Conservation (phyloP, 192 early-diverging fungal species). For the Geranomyces michiganensis region DNA sequence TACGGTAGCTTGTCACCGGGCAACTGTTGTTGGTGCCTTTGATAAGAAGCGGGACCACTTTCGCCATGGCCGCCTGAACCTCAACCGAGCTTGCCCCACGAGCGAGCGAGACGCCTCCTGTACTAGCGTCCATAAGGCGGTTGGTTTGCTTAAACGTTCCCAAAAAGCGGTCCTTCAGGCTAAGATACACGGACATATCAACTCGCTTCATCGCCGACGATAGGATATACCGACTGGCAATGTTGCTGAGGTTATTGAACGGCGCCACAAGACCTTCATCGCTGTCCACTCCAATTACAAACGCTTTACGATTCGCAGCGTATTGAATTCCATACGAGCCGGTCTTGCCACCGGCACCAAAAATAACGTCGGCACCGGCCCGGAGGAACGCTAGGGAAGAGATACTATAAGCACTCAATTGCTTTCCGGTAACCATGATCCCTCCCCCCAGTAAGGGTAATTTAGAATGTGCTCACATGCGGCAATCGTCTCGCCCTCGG, state of each 20-base stretch:
- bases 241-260: slow-evolving; percentile 26
- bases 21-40: not conserved
- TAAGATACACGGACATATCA: slow-evolving; percentile 10
- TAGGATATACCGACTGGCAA: slow-evolving; percentile 29
- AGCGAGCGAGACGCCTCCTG: slow-evolving; percentile 6
- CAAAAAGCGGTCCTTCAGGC: slow-evolving; percentile 18
- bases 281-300: slow-evolving; percentile 42
- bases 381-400: slow-evolving; percentile 23
- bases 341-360: slow-evolving; percentile 34
- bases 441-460: no score
- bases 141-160: slow-evolving; percentile 9
- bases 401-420: no score
- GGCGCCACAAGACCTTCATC: slow-evolving; percentile 25
- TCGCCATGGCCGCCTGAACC: slow-evolving; percentile 2
- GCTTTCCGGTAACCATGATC: no score
- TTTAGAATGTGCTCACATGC: not conserved
- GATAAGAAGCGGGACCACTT: slow-evolving; percentile 1
- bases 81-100: not conserved
- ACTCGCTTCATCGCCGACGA: slow-evolving; percentile 26
- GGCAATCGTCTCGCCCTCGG: slow-evolving; percentile 13
- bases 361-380: slow-evolving; percentile 31
- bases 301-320: slow-evolving; percentile 21
- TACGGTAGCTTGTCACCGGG: slow-evolving; percentile 10
- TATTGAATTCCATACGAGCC: slow-evolving; percentile 30
- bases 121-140: slow-evolving; percentile 21